Conservation (phyloP, 169 alveolate genomes). For the Eimeria tenella region DNA sequence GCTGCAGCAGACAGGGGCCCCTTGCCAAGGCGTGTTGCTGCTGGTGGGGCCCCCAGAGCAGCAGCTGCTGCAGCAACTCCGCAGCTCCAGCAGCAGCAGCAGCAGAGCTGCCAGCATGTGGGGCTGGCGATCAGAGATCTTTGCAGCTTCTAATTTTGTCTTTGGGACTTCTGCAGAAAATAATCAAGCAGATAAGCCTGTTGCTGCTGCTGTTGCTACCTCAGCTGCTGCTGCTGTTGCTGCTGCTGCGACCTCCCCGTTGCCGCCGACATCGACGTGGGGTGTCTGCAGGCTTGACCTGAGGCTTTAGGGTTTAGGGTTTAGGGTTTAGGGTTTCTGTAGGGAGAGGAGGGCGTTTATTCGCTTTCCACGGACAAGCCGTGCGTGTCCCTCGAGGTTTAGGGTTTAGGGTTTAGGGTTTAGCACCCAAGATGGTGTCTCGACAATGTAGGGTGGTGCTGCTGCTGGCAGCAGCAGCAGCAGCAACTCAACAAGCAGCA, state of each 20-base stretch:
- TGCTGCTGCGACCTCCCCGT: neutral
- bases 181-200: neutral
- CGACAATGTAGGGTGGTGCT: neutral
- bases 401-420: conserved; percentile 5
- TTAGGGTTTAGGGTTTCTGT: neutral
- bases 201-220: conserved; percentile 33
- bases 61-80: neutral
- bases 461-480: conserved; percentile 64
- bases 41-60: conserved; percentile 12
- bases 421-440: neutral
- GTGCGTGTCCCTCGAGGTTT: neutral
- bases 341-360: neutral
- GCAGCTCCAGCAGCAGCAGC: conserved; percentile 8
- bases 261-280: conserved; percentile 63
- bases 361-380: neutral
- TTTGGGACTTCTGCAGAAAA: neutral
- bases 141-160: neutral
- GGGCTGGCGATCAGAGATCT: neutral
- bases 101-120: neutral
- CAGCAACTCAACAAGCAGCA: conserved; percentile 32
- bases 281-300: conserved; percentile 27
- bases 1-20: conserved; percentile 9
- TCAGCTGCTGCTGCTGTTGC: conserved; percentile 26
- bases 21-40: neutral
- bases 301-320: conserved; percentile 8